Conservation (phyloP, 208 protist genomes). For the Herpetomonas tarakana region DNA sequence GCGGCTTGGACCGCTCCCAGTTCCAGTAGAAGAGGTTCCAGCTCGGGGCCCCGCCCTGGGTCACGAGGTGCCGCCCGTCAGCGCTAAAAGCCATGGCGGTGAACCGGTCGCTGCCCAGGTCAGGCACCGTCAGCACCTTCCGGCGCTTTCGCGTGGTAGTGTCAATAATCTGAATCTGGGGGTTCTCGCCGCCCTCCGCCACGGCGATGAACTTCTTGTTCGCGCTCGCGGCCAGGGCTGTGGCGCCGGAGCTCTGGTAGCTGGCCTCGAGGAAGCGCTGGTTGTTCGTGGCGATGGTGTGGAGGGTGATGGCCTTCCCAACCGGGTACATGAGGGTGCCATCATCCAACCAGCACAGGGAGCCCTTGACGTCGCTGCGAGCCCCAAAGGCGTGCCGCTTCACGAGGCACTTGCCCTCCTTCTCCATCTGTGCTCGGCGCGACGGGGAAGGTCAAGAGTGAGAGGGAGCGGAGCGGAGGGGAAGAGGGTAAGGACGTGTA, state of each 20-base stretch:
- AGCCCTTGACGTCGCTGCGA: constrained; percentile 54
- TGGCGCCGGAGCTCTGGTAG: constrained; percentile 79
- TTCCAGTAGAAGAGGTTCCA: constrained; percentile 91
- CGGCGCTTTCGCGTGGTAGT: constrained; percentile 83
- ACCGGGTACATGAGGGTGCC: constrained; percentile 86
- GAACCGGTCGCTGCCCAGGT: constrained; percentile 79
- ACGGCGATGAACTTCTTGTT: constrained; percentile 96
- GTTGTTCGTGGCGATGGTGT: constrained; percentile 76
- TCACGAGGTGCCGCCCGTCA: constrained; percentile 87
- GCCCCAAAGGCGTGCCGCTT: constrained; percentile 86
- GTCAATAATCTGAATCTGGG: constrained; percentile 87
- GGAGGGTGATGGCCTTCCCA: constrained; percentile 75
- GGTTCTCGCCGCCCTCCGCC: constrained; percentile 73
- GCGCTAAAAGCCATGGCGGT: constrained; percentile 77
- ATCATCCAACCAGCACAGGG: constrained; percentile 82
- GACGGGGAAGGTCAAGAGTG: constrained; percentile 1
- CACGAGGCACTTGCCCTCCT: constrained; percentile 45
- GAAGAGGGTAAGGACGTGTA: no score
- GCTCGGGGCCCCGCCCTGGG: constrained; percentile 72
- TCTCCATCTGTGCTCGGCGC: constrained; percentile 17
- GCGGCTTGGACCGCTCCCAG: constrained; percentile 88
- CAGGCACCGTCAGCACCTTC: constrained; percentile 73
- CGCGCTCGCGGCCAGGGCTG: constrained; percentile 84
- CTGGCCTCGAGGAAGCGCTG: constrained; percentile 80
- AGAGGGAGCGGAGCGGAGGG: neutral